Conservation (phyloP, 371 early-diverging fungal species). For the Quaeritorhiza haematococci region DNA sequence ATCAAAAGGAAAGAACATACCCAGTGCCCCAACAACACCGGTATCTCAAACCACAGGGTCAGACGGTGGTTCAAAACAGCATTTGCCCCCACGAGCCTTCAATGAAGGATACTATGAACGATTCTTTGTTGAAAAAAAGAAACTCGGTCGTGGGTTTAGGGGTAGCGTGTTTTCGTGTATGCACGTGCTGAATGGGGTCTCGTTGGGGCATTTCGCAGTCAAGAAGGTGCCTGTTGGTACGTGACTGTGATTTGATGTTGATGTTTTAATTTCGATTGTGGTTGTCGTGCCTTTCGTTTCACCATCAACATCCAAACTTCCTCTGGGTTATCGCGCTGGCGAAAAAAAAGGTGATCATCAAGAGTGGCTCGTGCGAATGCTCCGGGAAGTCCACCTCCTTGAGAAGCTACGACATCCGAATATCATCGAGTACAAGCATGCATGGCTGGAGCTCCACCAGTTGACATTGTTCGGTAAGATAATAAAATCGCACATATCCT, state of each 20-base stretch:
- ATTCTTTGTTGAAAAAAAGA: constrained; percentile 82
- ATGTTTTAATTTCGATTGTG: no score
- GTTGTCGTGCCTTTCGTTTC: no score
- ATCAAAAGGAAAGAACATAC: no score
- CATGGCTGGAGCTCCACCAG: constrained; percentile 71
- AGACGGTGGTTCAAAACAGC: no score
- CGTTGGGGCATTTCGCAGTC: constrained; percentile 72
- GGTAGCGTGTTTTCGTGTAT: constrained; percentile 89
- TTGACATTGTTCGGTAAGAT: constrained; percentile 69
- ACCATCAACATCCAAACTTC: neutral
- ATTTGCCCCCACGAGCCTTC: constrained; percentile 22
- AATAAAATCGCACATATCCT: constrained; percentile 1
- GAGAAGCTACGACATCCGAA: constrained; percentile 86
- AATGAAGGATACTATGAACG: constrained; percentile 86
- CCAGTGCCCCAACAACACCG: no score
- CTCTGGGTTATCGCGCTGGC: no score
- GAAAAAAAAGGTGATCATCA: no score
- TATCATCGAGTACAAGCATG: constrained; percentile 89
- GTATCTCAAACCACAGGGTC: no score
- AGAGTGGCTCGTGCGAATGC: constrained; percentile 88
- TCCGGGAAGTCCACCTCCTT: constrained; percentile 86
- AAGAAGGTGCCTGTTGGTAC: constrained; percentile 93
- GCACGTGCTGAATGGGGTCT: constrained; percentile 68
- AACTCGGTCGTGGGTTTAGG: constrained; percentile 84
- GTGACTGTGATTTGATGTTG: no score